Conservation (phyloP, 495 filamentous ascomycete species). For the Podospora sp. region DNA sequence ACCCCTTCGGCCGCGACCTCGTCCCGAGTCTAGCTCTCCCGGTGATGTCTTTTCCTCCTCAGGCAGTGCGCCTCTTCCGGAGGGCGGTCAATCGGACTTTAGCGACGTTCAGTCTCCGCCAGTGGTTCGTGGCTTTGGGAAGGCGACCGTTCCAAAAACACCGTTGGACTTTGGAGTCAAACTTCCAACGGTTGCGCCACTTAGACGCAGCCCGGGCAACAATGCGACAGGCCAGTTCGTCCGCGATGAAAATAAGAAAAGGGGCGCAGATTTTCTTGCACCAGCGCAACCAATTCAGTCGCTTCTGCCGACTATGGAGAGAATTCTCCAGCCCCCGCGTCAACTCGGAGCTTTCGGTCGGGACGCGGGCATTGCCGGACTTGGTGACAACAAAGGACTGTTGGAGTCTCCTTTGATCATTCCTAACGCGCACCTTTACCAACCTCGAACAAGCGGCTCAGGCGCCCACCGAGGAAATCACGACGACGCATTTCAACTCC, state of each 20-base stretch:
- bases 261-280: not conserved
- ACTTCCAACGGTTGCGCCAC: not conserved
- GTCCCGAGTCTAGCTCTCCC: constrained; percentile 21
- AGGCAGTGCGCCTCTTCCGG: not conserved
- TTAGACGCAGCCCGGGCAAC: not conserved
- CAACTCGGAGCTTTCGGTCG: not conserved
- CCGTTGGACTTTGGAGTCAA: not conserved
- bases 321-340: constrained; percentile 6
- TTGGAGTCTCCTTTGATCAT: constrained; percentile 24
- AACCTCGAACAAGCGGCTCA: constrained; percentile 19
- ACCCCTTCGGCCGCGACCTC: constrained; percentile 14
- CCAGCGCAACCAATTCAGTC: constrained; percentile 16
- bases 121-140: not conserved
- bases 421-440: constrained; percentile 26
- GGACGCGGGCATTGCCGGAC: constrained; percentile 13
- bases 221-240: not conserved
- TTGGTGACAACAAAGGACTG: constrained; percentile 26
- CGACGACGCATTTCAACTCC: constrained; percentile 24
- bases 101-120: not conserved
- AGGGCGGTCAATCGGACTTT: not conserved
- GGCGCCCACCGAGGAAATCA: constrained; percentile 20
- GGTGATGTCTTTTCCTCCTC: constrained; percentile 10
- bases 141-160: not conserved
- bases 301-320: constrained; percentile 20
- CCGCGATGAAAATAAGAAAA: not conserved